These are phyloP conservation scores for Stylosanthes scabra DNA, from an alignment of 331 rosid species.

Conservation along the genomic window DNA sequence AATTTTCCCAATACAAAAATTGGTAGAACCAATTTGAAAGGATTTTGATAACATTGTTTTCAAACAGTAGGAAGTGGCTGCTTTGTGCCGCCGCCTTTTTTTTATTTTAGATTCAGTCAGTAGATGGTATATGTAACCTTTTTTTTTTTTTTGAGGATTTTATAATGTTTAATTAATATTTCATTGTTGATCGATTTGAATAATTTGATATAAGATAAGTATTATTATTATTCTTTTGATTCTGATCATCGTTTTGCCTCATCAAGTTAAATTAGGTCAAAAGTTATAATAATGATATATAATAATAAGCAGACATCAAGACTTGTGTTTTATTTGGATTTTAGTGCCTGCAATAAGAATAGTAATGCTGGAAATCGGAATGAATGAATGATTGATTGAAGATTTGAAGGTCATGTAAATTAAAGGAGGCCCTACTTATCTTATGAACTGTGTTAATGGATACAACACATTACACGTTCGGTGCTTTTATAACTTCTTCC, in stretches of 20 bases:
- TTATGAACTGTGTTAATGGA: neutral
- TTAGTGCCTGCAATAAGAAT: neutral
- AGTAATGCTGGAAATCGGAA: too few relatives aligned
- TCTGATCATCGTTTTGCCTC: neutral
- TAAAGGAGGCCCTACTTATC: too few relatives aligned
- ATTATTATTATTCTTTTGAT: too few relatives aligned
- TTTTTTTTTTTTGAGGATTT: too few relatives aligned
- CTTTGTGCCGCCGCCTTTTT: neutral
- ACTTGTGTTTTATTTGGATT: neutral
- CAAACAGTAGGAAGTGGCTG: neutral
- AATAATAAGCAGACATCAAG: neutral
- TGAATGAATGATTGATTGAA: constrained; percentile 5
- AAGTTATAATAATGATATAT: neutral
- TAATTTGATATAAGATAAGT: too few relatives aligned
- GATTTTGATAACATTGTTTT: neutral
- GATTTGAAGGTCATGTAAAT: neutral
- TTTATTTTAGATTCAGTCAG: neutral
- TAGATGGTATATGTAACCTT: too few relatives aligned
- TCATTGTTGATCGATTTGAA: too few relatives aligned
- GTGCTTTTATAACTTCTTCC: neutral
- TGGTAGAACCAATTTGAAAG: neutral
- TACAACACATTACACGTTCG: neutral
- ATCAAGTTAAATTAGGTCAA: neutral
- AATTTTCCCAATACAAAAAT: too few relatives aligned
- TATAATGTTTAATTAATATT: too few relatives aligned